phyloP scores from a whole-genome alignment of 169 alveolate species.

The Plasmodium gonderi region DNA sequence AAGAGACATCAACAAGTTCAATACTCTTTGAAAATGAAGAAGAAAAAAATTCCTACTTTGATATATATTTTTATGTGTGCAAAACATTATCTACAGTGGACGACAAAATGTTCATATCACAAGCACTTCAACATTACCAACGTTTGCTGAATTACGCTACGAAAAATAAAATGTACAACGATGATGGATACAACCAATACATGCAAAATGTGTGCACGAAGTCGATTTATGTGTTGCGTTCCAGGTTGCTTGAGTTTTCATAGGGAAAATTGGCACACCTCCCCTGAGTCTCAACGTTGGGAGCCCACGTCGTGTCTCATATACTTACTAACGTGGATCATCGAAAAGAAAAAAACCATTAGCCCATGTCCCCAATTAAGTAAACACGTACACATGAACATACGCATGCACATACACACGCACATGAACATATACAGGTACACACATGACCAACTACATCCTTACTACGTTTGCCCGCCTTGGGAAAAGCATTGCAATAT shows the following conservation, averaged over 20 bases:
- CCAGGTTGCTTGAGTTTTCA: slow-evolving; percentile 17
- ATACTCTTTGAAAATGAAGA: slow-evolving; percentile 49
- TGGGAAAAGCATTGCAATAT: too few relatives aligned
- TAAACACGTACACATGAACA: too few relatives aligned
- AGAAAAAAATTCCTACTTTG: slow-evolving; percentile 70
- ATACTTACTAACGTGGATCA: too few relatives aligned
- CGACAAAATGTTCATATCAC: slow-evolving; percentile 20
- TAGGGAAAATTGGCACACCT: too few relatives aligned
- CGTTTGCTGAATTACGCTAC: slow-evolving; percentile 33
- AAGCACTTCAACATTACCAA: slow-evolving; percentile 45
- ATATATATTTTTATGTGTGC: slow-evolving; percentile 67
- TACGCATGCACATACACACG: too few relatives aligned
- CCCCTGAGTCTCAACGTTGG: too few relatives aligned
- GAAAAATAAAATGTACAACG: slow-evolving; percentile 60
- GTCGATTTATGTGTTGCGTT: slow-evolving; percentile 23
- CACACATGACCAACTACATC: too few relatives aligned
- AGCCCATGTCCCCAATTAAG: too few relatives aligned
- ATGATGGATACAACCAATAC: slow-evolving; percentile 50
- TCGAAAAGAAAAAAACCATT: too few relatives aligned
- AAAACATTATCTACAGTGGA: slow-evolving; percentile 67
- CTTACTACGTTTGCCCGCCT: too few relatives aligned
- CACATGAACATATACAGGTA: too few relatives aligned
- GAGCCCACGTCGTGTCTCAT: too few relatives aligned
- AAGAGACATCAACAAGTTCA: not conserved
- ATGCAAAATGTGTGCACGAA: slow-evolving; percentile 42